Evolutionary conservation across 176 grass and related monocot genomes (phyloP), one percentile per base, ranked within the genome.

Genomic region (Ensete ventricosum): DNA sequence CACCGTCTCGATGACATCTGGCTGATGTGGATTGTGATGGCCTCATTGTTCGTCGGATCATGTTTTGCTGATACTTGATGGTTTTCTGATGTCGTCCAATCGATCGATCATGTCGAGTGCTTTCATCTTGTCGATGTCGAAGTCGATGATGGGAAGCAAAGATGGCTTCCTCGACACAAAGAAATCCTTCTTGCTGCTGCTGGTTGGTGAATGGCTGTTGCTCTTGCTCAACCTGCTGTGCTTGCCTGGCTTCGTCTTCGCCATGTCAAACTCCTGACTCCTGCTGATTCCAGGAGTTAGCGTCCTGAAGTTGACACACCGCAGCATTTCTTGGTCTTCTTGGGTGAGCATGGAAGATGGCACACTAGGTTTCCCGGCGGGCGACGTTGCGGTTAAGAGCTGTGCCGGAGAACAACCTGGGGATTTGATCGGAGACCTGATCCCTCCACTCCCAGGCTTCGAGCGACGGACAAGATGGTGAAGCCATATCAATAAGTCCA

Each of bases 301-400:
- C 79, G 85, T 89, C 64, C 86, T 89, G 64, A 85, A 93, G 62
- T 82, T 93, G 24, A 98, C 94, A 71, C 79, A 84, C 55, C 70
- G 83, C 69, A 98, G 81, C 94, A 98, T 98, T 74, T 93, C 94
- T 68, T 86, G 84, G 53, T 98, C 94, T 81, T 91, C 90, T 80
- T 86, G 74, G 19, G 90, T 91, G 68, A 98, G 90, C 70, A 87
- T 20, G 8, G 82, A 73, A 50, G 80, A 86, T 22, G 82, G 83
- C 79, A 66, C 78, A 53, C 76, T 91, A 1, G 19, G 71, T 79
- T 77, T 71, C 11, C 69, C 71, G 50, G 22, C 22, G 52, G 85
- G 66, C 65, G 69, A 52, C 26, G 62, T 80, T 50, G 87, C 76
- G 67, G 72, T 76, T 54, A 69, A 29, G 48, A 81, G 85, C 59